Evolutionary conservation across 805 yeast species (phyloP).

Genomic region (Starmerella bombi): DNA sequence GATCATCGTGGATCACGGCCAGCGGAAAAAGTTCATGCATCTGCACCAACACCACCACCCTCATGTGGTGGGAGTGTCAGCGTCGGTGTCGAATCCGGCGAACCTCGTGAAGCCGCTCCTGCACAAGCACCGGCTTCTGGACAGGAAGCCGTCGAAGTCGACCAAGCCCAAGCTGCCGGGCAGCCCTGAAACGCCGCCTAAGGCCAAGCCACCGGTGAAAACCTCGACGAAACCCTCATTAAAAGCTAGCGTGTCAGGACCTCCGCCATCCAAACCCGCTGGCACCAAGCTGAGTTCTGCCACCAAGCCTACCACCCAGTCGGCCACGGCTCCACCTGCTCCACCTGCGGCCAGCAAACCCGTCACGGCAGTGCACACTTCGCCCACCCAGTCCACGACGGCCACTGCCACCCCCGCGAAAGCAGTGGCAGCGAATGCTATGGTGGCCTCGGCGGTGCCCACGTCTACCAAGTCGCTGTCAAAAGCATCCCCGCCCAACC

Average conservation of each 20-base stretch:
- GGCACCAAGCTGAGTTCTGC: no score
- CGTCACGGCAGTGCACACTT: neutral
- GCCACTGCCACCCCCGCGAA: no score
- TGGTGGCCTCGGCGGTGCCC: neutral
- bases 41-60: neutral
- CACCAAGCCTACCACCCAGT: neutral
- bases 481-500: slow-evolving; percentile 3
- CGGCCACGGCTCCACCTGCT: no score
- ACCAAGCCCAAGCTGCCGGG: neutral
- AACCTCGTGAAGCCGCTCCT: slow-evolving; percentile 1
- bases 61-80: neutral
- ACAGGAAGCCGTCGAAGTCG: neutral
- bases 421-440: no score
- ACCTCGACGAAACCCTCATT: neutral
- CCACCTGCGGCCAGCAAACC: neutral
- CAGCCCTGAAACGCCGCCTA: neutral
- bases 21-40: neutral
- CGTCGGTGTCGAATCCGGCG: neutral
- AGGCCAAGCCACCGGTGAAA: neutral
- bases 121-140: neutral
- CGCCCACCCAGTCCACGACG: no score
- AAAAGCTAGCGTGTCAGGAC: no score
- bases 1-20: neutral
- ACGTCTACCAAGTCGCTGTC: neutral
- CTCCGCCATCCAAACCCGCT: no score